Percentiles rank a stretch among this genome's conserved stretches.
Conservation (phyloP, 1,284 basidiomycete genomes). For the Lentinus polychrous region DNA sequence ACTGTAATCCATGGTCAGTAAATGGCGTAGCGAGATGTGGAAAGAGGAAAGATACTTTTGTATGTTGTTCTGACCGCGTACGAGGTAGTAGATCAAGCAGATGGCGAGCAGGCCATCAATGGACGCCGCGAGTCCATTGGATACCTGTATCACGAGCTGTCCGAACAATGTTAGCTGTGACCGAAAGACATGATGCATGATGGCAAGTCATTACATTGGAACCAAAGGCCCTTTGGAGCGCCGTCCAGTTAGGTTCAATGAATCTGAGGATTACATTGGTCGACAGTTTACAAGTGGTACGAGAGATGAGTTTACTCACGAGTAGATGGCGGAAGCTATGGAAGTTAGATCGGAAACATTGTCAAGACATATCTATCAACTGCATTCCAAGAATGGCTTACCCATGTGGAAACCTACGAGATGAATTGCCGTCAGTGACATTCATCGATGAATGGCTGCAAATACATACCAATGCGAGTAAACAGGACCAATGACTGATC, state of each 20-base stretch:
- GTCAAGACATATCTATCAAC: neutral
- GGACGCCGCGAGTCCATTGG: neutral
- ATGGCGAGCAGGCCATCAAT: neutral
- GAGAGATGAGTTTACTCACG: neutral
- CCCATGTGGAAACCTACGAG: neutral
- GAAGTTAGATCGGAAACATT: neutral
- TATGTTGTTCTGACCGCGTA: neutral
- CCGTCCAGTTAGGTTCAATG: neutral
- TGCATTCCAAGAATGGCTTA: neutral
- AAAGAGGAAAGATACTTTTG: neutral
- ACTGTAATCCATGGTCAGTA: neutral
- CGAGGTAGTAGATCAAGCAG: neutral
- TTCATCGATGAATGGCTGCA: no score
- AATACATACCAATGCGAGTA: no score
- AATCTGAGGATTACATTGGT: neutral
- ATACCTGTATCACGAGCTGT: neutral
- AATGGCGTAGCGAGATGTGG: neutral
- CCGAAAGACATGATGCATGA: neutral
- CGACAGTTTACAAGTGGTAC: no score
- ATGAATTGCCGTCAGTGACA: no score
- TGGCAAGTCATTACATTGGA: neutral
- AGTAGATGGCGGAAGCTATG: neutral
- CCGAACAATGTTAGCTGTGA: neutral
- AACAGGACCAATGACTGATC: no score
- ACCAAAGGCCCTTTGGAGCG: neutral